Evolutionary conservation across 2,329 filamentous ascomycete species (phyloP), one percentile per base, ranked within the genome.

Genomic region (Periglandula ipomoeae): DNA sequence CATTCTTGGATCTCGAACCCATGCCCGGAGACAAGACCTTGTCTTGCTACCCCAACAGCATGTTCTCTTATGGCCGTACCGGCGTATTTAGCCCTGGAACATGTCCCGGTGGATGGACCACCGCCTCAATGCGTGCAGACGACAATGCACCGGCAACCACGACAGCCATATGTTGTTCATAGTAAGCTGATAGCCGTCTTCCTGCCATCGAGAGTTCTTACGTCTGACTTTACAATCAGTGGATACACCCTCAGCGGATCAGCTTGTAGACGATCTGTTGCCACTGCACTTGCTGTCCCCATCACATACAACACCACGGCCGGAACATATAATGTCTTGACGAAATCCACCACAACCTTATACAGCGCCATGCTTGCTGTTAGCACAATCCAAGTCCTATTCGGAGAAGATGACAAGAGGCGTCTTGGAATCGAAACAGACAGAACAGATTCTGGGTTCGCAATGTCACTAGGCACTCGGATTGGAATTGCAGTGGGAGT

Each of bases 51-150:
- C 67, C 67, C 1, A 59, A 66, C 32, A 62, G 63, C 53, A 70
- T 70, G 67, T 69, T 70, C 46, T 56, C 54, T 5, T 58, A 59
- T 13, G 62, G 59, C 11, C 60, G 61, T 19, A 69, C 65, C 4
- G 67, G 67, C 20, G 61, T 68, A 5, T 70, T 68, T 32, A 69
- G 67, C 44, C 67, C 67, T 9, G 67, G 60, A 2, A 65, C 64
- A 23, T 70, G 67, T 41, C 67, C 67, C 34, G 58, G 61, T 49
- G 65, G 67, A 23, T 70, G 67, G 67, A 68, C 65, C 6, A 70
- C 67, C 3, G 67, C 60, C 27, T 61, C 62, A 15, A 52, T 67
- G 7, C 55, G 52, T 2, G 58, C 63, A 22, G 61, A 62, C 34
- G 58, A 64, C 9, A 56, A 60, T 44, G 50, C 51, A 26, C 50